phyloP scores from a whole-genome alignment of 208 protist genomes.

The Spongospora subterranea region DNA sequence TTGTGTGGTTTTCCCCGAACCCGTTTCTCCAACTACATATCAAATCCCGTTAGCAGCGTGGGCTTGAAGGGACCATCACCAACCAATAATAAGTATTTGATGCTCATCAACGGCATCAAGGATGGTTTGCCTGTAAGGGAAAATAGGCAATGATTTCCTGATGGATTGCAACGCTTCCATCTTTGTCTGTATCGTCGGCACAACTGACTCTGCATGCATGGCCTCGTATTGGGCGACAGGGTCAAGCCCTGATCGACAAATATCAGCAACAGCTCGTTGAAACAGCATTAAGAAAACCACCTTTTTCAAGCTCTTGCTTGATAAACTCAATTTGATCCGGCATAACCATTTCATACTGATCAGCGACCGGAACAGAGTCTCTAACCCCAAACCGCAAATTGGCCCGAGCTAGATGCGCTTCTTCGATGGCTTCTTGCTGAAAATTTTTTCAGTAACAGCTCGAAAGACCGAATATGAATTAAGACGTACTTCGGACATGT shows the following conservation, averaged over 20 bases:
- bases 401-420: conserved; percentile 68
- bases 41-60: neutral
- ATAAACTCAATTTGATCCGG: conserved; percentile 85
- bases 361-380: conserved; percentile 26
- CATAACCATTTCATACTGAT: conserved; percentile 65
- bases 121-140: conserved; percentile 67
- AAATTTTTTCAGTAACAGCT: neutral
- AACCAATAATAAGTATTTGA: conserved; percentile 86
- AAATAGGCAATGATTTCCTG: conserved; percentile 71
- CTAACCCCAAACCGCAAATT: conserved; percentile 66
- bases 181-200: neutral
- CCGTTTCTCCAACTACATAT: conserved; percentile 71
- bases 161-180: conserved; percentile 13
- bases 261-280: neutral
- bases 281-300: neutral
- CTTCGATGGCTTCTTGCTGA: conserved; percentile 76
- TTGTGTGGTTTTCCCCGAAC: conserved; percentile 92
- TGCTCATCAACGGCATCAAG: conserved; percentile 75
- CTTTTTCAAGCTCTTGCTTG: conserved; percentile 73
- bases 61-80: conserved; percentile 58
- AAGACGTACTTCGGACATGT: conserved; percentile 13
- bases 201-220: neutral
- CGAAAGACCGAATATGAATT: neutral
- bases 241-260: neutral
- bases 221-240: neutral